Base-by-base conservation (phyloP, 1,284 basidiomycete genomes). In the Rhodotorula glutinis region DNA sequence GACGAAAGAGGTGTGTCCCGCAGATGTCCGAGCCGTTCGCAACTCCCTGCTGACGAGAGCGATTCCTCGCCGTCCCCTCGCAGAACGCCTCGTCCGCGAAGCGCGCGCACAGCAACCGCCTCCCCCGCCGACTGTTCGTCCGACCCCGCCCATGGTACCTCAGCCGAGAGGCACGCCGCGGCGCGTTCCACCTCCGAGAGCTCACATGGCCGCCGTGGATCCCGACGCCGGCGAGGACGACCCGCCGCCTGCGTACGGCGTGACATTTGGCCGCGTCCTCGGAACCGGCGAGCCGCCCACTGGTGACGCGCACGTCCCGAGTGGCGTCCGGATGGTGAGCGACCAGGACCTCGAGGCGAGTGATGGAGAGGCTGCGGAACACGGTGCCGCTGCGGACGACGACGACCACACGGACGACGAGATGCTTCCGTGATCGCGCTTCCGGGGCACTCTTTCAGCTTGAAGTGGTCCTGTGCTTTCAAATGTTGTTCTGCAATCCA, bases 1-100 rank as follows among this genome's bases (percentile, higher is more conserved):
- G 71, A 72, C 30, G 66, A 63, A 46, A 38, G 71, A 27, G 71
- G 68, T 69, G n/a, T 38, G 70, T 38, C 13, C 27, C n/a, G n/a
- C n/a, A n/a, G 23, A 17, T 13, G 23, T 54, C 33, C 4, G 17
- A 33, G 19, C 41, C 41, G 13, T 25, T 23, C 29, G 2, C 40
- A 3, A 8, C 11, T 4, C 1, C 27, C 14, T n/a, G 11, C n/a
- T 4, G 3, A 16, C 5, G 27, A n/a, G n/a, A 49, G 43, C 29
- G 30, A 29, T 21, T n/a, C 52, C 13, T n/a, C 29, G 11, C 4
- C 30, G 4, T 0, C 1, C 52, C 8, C 19, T 2, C 19, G 17
- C 60, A 67, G 66, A 68, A 29, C 53, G 59, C 38, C 17, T 62
- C 53, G 70, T 60, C 3, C 38, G 66, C 19, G 58, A 51, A 11